Evolutionary conservation across 495 filamentous ascomycete genomes (phyloP).

Genomic region (Letharia columbiana): DNA sequence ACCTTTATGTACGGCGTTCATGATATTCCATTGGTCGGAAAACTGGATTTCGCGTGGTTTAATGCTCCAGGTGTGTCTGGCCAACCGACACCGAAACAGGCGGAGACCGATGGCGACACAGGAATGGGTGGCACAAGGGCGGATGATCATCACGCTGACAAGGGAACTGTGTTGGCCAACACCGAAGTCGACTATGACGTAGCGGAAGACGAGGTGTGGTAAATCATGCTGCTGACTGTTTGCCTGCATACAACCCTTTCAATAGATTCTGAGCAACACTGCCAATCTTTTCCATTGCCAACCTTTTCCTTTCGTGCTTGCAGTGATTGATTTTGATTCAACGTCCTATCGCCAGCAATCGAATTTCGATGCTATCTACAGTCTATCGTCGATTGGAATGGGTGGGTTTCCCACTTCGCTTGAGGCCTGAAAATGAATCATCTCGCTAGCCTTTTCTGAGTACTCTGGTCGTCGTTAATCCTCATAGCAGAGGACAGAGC

Average conservation of each 20-base stretch:
- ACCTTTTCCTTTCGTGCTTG: not conserved
- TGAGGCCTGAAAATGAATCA: not conserved
- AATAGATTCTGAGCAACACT: not conserved
- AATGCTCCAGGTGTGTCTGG: conserved; percentile 16
- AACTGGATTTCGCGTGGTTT: conserved; percentile 70
- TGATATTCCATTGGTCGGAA: conserved; percentile 65
- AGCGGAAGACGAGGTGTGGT: conserved; percentile 14
- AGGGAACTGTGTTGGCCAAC: conserved; percentile 36
- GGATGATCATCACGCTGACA: conserved; percentile 20
- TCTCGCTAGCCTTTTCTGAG: not conserved
- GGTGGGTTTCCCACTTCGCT: not conserved
- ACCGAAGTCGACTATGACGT: conserved; percentile 45
- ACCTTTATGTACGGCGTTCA: conserved; percentile 64
- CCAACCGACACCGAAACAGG: not conserved
- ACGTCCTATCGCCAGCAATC: not conserved
- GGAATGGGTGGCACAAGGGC: conserved; percentile 30
- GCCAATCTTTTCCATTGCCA: not conserved
- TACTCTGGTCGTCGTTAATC: not conserved
- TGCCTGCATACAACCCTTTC: not conserved
- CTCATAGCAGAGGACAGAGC: not conserved
- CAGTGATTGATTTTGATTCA: not conserved
- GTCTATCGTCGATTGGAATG: not conserved
- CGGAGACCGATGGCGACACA: conserved; percentile 31
- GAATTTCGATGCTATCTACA: not conserved
- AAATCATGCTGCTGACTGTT: not conserved